Evolutionary conservation across 257 asterid species (phyloP), one percentile per base, ranked within the genome.

Genomic region (Perilla frutescens): DNA sequence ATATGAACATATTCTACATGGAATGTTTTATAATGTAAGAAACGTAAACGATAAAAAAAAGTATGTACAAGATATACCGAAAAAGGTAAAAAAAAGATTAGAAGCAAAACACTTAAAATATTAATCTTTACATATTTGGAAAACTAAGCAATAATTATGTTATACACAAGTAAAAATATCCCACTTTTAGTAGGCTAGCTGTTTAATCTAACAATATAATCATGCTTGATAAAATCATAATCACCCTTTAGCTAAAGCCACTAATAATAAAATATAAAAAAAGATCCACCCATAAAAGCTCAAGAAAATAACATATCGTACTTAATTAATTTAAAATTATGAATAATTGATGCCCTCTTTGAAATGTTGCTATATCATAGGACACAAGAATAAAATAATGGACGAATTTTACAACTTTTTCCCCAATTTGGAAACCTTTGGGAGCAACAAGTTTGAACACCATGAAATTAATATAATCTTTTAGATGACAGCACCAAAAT

Each of bases 351-450:
- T 44, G 43, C 12, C 71, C 63, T 15, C 29, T 81, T 65, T 63
- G 31, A 55, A 20, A 7, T 77, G 77, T 74, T 77, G 77, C 68
- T 65, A 32, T 65, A 66, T 31, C 39, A 57, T 36, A 72, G 50
- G 57, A 68, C 73, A 78, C 60, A 39, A 48, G 9, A 73, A 74
- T 80, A 68, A 73, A 78, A 73, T 74, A 79, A 32, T 26, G 14
- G 72, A 44, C 8, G 58, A 62, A 68, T 74, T 49, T 12, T 41
- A 41, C 50, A 26, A 50, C 55, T 58, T 78, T 76, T 85, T 68
- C 54, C 74, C 81, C 76, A 66, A 80, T 70, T 80, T 58, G 83
- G 86, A 70, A 78, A 80, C 80, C 58, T 72, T 12, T 68, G 15
- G 62, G 61, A 53, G 43, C 41, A 65, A 29, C 56, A 68, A 74